phyloP scores from a whole-genome alignment of 148 eudicot genomes.

The Arctostaphylos glauca region DNA sequence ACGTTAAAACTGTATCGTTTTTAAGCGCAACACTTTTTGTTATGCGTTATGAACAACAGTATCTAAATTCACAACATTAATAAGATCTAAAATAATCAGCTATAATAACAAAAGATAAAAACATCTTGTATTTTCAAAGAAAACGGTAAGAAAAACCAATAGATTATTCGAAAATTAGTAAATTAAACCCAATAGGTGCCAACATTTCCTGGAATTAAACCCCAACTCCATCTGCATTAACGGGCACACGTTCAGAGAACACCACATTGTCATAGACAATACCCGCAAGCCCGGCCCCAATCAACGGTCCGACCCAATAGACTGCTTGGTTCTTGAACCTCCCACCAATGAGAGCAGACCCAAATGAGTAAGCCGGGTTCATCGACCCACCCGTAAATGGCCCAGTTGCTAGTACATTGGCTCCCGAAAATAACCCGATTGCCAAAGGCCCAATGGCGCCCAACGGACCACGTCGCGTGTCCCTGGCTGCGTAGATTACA shows the following conservation, averaged over 20 bases:
- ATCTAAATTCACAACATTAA: background rate
- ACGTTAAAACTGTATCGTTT: too few species aligned
- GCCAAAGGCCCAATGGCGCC: constrained; percentile 59
- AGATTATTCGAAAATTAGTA: background rate
- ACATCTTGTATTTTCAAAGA: too few species aligned
- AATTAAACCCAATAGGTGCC: too few species aligned
- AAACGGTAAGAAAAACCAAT: background rate
- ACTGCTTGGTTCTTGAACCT: constrained; percentile 86
- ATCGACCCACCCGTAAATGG: constrained; percentile 86
- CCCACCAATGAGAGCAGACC: constrained; percentile 59
- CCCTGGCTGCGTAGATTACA: constrained; percentile 53
- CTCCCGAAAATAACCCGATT: constrained; percentile 66
- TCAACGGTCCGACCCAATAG: constrained; percentile 83
- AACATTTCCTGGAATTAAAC: constrained; percentile 4
- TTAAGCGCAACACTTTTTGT: too few species aligned
- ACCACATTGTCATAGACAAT: constrained; percentile 71
- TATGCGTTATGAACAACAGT: background rate
- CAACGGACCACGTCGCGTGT: constrained; percentile 55
- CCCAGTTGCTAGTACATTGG: constrained; percentile 67
- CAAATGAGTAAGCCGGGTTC: constrained; percentile 86
- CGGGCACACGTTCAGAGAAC: constrained; percentile 40
- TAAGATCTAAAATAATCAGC: too few species aligned
- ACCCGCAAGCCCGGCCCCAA: constrained; percentile 68
- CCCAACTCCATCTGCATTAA: constrained; percentile 27
- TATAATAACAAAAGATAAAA: too few species aligned